phyloP scores from a whole-genome alignment of 2,329 filamentous ascomycete genomes.

The Alternaria triticina region DNA sequence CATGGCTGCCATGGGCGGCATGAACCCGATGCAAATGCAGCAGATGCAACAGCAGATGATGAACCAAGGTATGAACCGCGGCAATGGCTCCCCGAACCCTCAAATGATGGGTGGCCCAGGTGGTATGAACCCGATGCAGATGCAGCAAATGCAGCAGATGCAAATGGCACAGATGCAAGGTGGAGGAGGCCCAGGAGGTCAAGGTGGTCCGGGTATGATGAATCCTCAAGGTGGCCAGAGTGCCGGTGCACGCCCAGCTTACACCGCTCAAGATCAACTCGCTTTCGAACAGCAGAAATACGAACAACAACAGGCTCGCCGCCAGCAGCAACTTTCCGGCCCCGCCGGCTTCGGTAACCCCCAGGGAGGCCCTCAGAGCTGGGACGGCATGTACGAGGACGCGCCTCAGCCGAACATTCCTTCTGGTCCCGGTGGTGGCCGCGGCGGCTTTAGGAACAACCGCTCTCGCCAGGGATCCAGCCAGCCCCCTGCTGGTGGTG shows the following conservation, averaged over 20 bases:
- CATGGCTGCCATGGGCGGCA: slow-evolving; percentile 59
- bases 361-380: slow-evolving; percentile 74
- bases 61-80: slow-evolving; percentile 35
- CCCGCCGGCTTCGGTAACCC: slow-evolving; percentile 55
- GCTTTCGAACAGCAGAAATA: slow-evolving; percentile 81
- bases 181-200: slow-evolving; percentile 47
- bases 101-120: slow-evolving; percentile 54
- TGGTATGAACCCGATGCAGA: slow-evolving; percentile 73
- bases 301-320: slow-evolving; percentile 69
- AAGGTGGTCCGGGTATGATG: slow-evolving; percentile 38
- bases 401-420: slow-evolving; percentile 79
- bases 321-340: slow-evolving; percentile 53
- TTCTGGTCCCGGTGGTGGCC: slow-evolving; percentile 53
- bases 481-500: slow-evolving; percentile 50
- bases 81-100: slow-evolving; percentile 41
- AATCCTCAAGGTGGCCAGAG: slow-evolving; percentile 27
- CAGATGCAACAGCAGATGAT: slow-evolving; percentile 50
- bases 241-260: slow-evolving; percentile 54
- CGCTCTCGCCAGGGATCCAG: slow-evolving; percentile 47
- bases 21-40: slow-evolving; percentile 65
- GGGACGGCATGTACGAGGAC: slow-evolving; percentile 99
- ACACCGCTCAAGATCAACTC: slow-evolving; percentile 74
- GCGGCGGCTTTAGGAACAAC: slow-evolving; percentile 48
- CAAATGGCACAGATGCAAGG: slow-evolving; percentile 55
- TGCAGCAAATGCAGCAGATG: slow-evolving; percentile 73